Evolutionary conservation across 1,284 basidiomycete species (phyloP).

Genomic region (Omphalotus olearius): DNA sequence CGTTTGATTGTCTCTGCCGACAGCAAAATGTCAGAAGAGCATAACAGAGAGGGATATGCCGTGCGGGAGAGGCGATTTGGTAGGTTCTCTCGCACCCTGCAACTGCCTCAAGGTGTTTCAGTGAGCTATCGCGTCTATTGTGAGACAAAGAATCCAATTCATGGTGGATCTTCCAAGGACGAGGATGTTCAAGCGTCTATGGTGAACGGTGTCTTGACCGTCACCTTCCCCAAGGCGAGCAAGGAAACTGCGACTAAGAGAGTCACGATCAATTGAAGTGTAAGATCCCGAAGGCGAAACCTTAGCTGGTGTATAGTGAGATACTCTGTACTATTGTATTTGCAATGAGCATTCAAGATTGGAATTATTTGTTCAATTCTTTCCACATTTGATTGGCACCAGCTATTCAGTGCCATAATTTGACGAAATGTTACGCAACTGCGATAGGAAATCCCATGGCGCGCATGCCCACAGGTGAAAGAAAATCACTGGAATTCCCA

Average conservation of each 20-base stretch:
- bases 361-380: too few species aligned
- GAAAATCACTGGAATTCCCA: constrained; percentile 45
- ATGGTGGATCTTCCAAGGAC: constrained; percentile 1
- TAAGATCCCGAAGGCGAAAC: too few species aligned
- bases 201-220: constrained; percentile 16
- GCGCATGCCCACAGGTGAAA: constrained; percentile 37
- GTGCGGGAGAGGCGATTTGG: constrained; percentile 13
- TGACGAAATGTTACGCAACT: not conserved
- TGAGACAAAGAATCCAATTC: not conserved
- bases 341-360: too few species aligned
- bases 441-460: constrained; percentile 48
- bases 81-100: constrained; percentile 16
- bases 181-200: constrained; percentile 16
- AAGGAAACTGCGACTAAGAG: constrained; percentile 14
- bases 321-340: too few species aligned
- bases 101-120: constrained; percentile 16
- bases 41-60: constrained; percentile 10
- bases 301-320: too few species aligned
- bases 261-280: constrained; percentile 11
- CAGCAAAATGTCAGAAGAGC: constrained; percentile 12
- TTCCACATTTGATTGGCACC: too few species aligned
- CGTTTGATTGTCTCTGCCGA: constrained; percentile 15
- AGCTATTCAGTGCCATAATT: too few species aligned
- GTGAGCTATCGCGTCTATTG: not conserved
- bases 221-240: constrained; percentile 15